phyloP scores from a whole-genome alignment of 208 protist species.

The Naegleria gruberi region DNA sequence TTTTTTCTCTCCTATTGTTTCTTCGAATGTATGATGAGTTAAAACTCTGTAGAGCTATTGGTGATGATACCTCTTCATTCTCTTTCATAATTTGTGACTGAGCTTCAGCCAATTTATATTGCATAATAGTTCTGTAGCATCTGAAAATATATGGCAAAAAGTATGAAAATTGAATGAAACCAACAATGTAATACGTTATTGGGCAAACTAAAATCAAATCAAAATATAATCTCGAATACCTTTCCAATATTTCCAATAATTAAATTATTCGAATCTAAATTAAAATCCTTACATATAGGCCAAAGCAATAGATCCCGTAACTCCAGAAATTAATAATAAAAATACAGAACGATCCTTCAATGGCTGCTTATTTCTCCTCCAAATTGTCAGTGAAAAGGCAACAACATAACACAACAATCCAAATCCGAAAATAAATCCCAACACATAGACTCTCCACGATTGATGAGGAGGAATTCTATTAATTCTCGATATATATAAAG shows the following conservation, averaged over 20 bases:
- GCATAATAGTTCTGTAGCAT: background rate
- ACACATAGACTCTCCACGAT: background rate
- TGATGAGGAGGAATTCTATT: background rate
- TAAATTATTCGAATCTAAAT: no score
- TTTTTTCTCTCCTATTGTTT: background rate
- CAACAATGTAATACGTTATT: background rate
- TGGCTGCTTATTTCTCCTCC: background rate
- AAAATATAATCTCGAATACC: background rate
- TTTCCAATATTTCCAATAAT: no score
- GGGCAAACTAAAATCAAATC: constrained; percentile 8
- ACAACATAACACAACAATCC: background rate
- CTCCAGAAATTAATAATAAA: background rate
- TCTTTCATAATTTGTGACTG: background rate
- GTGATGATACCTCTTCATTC: background rate
- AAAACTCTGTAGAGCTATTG: no score
- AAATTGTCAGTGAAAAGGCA: background rate
- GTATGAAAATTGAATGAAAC: background rate
- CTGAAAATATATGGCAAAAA: background rate
- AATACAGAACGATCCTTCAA: background rate
- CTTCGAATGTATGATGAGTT: background rate
- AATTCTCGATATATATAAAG: background rate
- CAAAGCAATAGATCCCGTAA: background rate
- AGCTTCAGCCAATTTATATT: background rate
- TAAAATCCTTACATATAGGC: background rate
- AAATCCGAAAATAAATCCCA: background rate